Conservation (phyloP, 768 basidiomycete species). For the Leccinum uliginosum region DNA sequence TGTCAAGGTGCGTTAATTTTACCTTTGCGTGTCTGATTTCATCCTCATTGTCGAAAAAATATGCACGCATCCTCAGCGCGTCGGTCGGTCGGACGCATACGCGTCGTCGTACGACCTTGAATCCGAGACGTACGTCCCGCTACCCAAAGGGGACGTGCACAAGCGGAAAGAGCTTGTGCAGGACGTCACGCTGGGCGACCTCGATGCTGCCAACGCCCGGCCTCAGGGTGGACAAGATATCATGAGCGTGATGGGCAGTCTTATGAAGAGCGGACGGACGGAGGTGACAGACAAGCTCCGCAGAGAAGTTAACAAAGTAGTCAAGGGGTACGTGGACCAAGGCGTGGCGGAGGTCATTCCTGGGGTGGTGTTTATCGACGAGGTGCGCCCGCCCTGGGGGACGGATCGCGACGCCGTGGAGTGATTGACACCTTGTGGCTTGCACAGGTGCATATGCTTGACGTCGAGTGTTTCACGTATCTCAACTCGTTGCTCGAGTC, state of each 20-base stretch:
- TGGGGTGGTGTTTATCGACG: slow-evolving; percentile 97
- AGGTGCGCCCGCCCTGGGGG: slow-evolving; percentile 53
- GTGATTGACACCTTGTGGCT: not conserved
- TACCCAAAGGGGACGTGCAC: slow-evolving; percentile 96
- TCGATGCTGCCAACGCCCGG: slow-evolving; percentile 94
- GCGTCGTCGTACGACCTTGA: slow-evolving; percentile 97
- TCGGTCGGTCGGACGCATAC: slow-evolving; percentile 95
- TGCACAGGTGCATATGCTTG: slow-evolving; percentile 94
- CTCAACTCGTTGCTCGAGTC: slow-evolving; percentile 94
- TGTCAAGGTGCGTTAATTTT: slow-evolving; percentile 65
- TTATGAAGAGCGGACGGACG: slow-evolving; percentile 90
- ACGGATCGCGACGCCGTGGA: not conserved
- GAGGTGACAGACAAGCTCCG: slow-evolving; percentile 97
- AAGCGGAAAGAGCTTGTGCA: slow-evolving; percentile 95
- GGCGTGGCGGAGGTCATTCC: slow-evolving; percentile 98
- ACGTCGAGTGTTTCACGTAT: slow-evolving; percentile 99
- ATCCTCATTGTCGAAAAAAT: not conserved
- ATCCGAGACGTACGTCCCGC: slow-evolving; percentile 96
- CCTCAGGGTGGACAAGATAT: slow-evolving; percentile 98
- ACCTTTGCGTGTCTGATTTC: not conserved
- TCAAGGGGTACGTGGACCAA: slow-evolving; percentile 95
- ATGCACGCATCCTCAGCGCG: slow-evolving; percentile 54
- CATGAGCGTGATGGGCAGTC: slow-evolving; percentile 93
- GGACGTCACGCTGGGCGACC: slow-evolving; percentile 90
- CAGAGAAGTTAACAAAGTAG: slow-evolving; percentile 95